Evolutionary conservation across 106 monocot genomes (phyloP).

Genomic region (Cymbidium sinense): DNA sequence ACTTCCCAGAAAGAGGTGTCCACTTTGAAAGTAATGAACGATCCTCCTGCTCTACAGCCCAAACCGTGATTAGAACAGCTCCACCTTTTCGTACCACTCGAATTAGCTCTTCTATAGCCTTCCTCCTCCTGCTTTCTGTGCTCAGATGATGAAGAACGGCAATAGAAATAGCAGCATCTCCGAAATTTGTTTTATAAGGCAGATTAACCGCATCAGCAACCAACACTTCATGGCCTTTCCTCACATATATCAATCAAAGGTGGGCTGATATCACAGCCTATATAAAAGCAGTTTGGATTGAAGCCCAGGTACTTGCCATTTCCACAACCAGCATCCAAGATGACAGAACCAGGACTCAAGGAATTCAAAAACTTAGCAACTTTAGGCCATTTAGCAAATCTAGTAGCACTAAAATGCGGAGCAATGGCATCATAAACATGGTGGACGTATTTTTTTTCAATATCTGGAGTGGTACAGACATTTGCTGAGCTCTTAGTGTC

Average conservation of each 20-base stretch:
- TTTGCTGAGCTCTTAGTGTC: slow-evolving; percentile 9
- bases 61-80: slow-evolving; percentile 81
- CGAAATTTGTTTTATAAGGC: slow-evolving; percentile 60
- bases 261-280: slow-evolving; percentile 91
- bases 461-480: slow-evolving; percentile 72
- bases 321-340: slow-evolving; percentile 91
- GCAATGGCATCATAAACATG: slow-evolving; percentile 92
- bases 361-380: slow-evolving; percentile 78
- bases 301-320: slow-evolving; percentile 91
- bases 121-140: slow-evolving; percentile 76
- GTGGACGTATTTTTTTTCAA: slow-evolving; percentile 90
- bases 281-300: slow-evolving; percentile 55
- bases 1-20: slow-evolving; percentile 77
- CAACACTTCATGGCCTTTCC: slow-evolving; percentile 65
- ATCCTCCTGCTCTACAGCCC: slow-evolving; percentile 96
- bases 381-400: slow-evolving; percentile 95
- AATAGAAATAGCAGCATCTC: slow-evolving; percentile 91
- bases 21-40: slow-evolving; percentile 65
- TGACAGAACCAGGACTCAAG: slow-evolving; percentile 50
- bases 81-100: slow-evolving; percentile 66
- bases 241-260: slow-evolving; percentile 74
- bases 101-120: slow-evolving; percentile 82
- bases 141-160: slow-evolving; percentile 94
- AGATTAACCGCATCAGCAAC: slow-evolving; percentile 94
- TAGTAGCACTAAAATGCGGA: slow-evolving; percentile 90